Conservation (phyloP, 345 rosid species). For the Noccaea caerulescens region DNA sequence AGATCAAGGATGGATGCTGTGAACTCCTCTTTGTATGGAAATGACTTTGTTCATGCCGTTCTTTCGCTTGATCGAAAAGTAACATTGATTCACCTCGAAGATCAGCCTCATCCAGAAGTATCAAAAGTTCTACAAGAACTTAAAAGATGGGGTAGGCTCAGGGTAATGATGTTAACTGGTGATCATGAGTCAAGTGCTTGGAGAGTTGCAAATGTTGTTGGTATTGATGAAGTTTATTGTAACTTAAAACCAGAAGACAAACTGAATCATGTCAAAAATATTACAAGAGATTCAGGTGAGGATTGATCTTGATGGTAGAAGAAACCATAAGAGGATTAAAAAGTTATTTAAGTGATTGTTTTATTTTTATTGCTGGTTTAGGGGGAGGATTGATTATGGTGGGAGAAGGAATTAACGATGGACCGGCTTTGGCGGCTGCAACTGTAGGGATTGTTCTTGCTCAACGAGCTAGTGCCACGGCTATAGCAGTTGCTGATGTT, state of each 20-base stretch:
- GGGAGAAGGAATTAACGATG: conserved; percentile 95
- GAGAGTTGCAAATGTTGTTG: conserved; percentile 86
- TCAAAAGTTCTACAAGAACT: conserved; percentile 62
- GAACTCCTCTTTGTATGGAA: conserved; percentile 68
- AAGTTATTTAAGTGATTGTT: conserved; percentile 25
- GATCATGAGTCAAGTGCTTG: conserved; percentile 85
- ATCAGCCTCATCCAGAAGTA: conserved; percentile 77
- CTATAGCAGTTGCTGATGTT: conserved; percentile 81
- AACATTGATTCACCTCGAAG: conserved; percentile 87
- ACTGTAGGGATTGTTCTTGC: conserved; percentile 90
- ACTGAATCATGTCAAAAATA: conserved; percentile 72
- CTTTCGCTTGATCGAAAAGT: conserved; percentile 85
- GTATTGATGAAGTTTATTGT: conserved; percentile 70
- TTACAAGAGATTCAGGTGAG: conserved; percentile 73
- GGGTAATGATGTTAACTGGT: conserved; percentile 81
- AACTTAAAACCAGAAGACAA: conserved; percentile 93
- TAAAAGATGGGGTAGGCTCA: conserved; percentile 54
- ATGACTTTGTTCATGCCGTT: conserved; percentile 85
- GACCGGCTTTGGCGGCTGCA: conserved; percentile 94
- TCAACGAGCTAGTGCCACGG: conserved; percentile 90
- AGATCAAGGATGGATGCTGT: conserved; percentile 81
- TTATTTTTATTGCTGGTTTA: conserved; percentile 9
- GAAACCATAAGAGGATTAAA: conserved; percentile 1
- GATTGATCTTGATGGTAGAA: not conserved
- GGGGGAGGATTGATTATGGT: conserved; percentile 93